Base-by-base conservation (phyloP, 192 early-diverging fungal genomes). In the Rhizophagus sp. region DNA sequence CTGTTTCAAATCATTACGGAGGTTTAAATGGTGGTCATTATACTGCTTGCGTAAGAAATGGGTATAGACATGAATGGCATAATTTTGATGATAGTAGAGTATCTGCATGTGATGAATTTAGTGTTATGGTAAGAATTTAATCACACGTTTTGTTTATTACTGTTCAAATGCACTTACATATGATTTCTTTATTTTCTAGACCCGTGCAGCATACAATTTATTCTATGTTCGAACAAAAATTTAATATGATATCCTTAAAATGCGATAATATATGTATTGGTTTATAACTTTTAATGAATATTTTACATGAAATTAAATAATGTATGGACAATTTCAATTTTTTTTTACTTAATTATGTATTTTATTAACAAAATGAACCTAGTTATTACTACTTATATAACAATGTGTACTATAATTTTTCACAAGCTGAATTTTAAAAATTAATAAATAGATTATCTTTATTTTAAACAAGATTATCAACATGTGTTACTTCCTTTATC, bases 11-110 rank as follows among this genome's bases (percentile, higher is more conserved):
- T 79, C 95, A 96, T 80, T 94, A 87, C 68, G 95, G 95, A 9
- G 30, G 65, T 13, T 77, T 95, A 75, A 94, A 88, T 64, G 90
- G 93, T 41, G 94, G 94, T 13, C 93, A 95, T 83, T 96, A 95
- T 65, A 92, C 92, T 62, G 92, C 93, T 25, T 87, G 89, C 81
- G 93, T 95, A 33, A 84, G 89, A 22, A 89, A 90, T 73, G 88
- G 88, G 13, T 81, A 88, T 52, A 83, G 89, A 2, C 85, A 83
- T 5, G 86, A 93, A 81, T 97, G 96, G 96, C 92, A 91, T 79
- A 87, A 92, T 72, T 96, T 96, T 89, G 95, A 97, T 84, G 95
- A 96, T 83, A 91, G 94, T 9, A 85, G 90, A n/a, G 90, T 93
- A 36, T 88, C 89, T 2, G 86, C 87, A 2, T 90, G 84, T 52